Base-by-base conservation (phyloP, 2,329 filamentous ascomycete genomes). In the Bipolaris cookei region DNA sequence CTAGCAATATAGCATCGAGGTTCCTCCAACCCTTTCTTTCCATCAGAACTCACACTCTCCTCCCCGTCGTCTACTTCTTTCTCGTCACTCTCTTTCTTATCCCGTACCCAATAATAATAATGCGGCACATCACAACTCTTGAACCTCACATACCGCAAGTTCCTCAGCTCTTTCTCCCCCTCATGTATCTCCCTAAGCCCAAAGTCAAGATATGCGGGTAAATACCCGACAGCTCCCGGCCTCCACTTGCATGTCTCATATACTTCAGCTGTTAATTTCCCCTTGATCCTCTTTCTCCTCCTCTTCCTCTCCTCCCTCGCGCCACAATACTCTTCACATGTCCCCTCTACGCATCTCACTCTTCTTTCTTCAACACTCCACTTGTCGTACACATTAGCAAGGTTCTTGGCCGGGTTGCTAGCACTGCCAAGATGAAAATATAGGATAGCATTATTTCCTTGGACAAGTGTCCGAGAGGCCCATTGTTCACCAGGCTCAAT, bases 101-200 rank as follows among this genome's bases (percentile, higher is more conserved):
- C 61, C 4, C 44, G 39, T 0, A 59, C 54, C 72, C 71, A 75
- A 51, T 75, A 76, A 32, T 67, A 73, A 54, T 72, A 76, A 44
- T 72, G 70, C 18, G 74, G 74, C 1, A 76, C 49, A 43, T 70
- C 64, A 37, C 66, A 69, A 2, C 64, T 64, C 1, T 42, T 54
- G 34, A 74, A 72, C 10, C 69, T 63, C 1, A 76, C 59, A 35
- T 63, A 76, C 44, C 64, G 72, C 14, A 76, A 37, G 11, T 65
- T 69, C 0, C 65, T 61, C 1, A 73, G 37, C 20, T 18, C 32
- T 23, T 10, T 55, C 25, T 28, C 1, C 10, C 14, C 54, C 1
- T 46, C n/a, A 13, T 41, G 4, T 6, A 2, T 10, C 7, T 35
- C 23, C 2, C 10, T 5, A 18, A 20, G 7, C 4, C 56, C 55